These are phyloP conservation scores for Plectosphaerella cucumerina DNA, from an alignment of 2,329 filamentous ascomycete genomes.

Conservation along the genomic window DNA sequence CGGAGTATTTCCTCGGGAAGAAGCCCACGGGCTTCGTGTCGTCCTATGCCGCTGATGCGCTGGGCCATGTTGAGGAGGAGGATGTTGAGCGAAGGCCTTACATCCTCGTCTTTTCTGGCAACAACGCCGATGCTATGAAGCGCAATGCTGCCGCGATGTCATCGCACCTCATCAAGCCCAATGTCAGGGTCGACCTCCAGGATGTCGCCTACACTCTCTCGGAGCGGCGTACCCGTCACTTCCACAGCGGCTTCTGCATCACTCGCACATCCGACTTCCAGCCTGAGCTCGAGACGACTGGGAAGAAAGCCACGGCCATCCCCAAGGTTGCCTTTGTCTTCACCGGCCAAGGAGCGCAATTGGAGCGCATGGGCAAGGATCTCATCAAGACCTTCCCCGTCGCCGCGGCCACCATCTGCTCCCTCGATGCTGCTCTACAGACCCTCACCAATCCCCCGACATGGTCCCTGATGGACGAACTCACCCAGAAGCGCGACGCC, in stretches of 20 bases:
- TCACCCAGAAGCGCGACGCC: conserved; percentile 9
- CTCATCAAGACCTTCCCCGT: conserved; percentile 1
- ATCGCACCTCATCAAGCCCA: conserved; percentile 14
- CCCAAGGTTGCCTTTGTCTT: conserved; percentile 21
- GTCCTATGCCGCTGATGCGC: neutral
- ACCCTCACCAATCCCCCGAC: conserved; percentile 5
- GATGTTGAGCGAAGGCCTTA: neutral
- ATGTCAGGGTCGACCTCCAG: conserved; percentile 13
- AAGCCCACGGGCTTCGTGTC: conserved; percentile 5
- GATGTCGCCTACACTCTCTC: conserved; percentile 24
- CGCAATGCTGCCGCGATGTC: neutral
- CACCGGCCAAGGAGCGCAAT: conserved; percentile 42
- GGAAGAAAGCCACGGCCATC: neutral
- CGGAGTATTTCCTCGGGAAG: neutral
- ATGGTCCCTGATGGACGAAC: conserved; percentile 17
- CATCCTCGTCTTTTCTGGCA: conserved; percentile 14
- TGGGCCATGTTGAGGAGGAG: neutral
- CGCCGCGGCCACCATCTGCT: conserved; percentile 5
- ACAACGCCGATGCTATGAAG: neutral
- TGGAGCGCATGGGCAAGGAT: conserved; percentile 32
- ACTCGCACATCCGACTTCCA: conserved; percentile 1
- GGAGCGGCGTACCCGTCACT: conserved; percentile 14
- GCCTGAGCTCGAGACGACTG: neutral
- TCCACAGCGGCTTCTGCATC: conserved; percentile 16
- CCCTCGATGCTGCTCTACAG: conserved; percentile 14